Evolutionary conservation across 1,139 yeast genomes (phyloP), one percentile per base, ranked within the genome.

Genomic region (Scheffersomyces segobiensis): DNA sequence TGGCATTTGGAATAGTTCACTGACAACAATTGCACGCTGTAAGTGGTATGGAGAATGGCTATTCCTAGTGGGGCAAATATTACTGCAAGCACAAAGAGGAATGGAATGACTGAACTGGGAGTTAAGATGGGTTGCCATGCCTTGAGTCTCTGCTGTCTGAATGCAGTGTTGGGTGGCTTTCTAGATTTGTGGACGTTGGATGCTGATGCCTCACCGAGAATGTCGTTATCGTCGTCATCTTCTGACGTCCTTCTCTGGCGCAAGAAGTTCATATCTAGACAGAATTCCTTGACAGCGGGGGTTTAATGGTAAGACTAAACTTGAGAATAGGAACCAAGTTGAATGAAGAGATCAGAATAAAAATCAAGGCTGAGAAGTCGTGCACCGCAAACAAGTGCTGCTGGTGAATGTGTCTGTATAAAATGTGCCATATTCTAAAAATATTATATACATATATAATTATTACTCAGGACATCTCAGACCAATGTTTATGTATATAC

Each of bases 91-190:
- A 88, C 62, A 21, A 88, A 75, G 49, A 89, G 74, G 42, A 89
- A 73, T 3, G 95, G 95, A 24, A 89, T 79, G 56, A 89, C 93
- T n/a, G 89, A 83, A 63, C 84, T 87, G 3, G 95, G 93, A 0
- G 93, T 87, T 58, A 89, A 79, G 53, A 89, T 87, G 0, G 95
- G 95, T 72, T 89, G 95, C 95, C 95, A 89, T 59, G 95, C 89
- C 68, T 88, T 88, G 57, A 80, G 71, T 59, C 83, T 61, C 66
- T 80, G 84, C 68, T 89, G 96, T 67, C 93, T 82, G 67, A 89
- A 89, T 2, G 95, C 95, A 3, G 95, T 89, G 69, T 89, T 90
- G 67, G 87, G 88, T 14, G 90, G 93, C 67, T 87, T 86, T 61
- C 91, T 76, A 3, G 88, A 84, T 64, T 84, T 86, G 52, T 74